Evolutionary conservation across 2,329 filamentous ascomycete species (phyloP), one percentile per base, ranked within the genome.

Genomic region (Arthroderma uncinatum): DNA sequence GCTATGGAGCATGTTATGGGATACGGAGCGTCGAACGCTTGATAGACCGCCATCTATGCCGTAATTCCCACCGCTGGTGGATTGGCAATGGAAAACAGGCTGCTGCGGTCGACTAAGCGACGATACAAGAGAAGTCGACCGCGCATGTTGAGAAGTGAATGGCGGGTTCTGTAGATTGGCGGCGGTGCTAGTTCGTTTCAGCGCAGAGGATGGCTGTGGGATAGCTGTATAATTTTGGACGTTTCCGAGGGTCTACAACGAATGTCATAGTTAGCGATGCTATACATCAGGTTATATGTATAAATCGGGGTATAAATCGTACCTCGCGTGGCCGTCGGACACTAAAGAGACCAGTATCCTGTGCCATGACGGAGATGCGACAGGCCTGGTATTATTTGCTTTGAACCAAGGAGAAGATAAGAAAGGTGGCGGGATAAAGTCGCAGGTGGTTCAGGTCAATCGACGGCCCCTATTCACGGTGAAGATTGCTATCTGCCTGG

Each of bases 301-400:
- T 48, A 16, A 33, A 33, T 12, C 25, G 28, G 23, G 23, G 23
- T 19, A 34, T 12, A 6, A 30, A 34, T 71, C 81, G 71, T 79
- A 94, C 90, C 81, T 96, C 91, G 79, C 92, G 83, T 64, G 88
- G 87, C 68, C 91, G 86, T 74, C 89, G 89, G 70, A 94, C 89
- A 68, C 90, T 95, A 81, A 92, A 96, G 69, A 93, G 78, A 68
- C 87, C 87, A 60, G 84, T 83, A 67, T 94, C 89, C 76, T 93
- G 88, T 75, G 89, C 89, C 89, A 94, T 94, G 68, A 21, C 47
- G 34, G 14, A 37, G 25, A 16, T 50, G 47, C 14, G 14, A 8
- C 23, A 50, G 4, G 14, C 12, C 12, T n/a, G 7, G 23, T 37
- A 12, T 19, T 30, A 19, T 5, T 16, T 33, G 47, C n/a, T 28